These are phyloP conservation scores for Eimeria necatrix DNA, from an alignment of 169 alveolate genomes.

Conservation along the genomic window DNA sequence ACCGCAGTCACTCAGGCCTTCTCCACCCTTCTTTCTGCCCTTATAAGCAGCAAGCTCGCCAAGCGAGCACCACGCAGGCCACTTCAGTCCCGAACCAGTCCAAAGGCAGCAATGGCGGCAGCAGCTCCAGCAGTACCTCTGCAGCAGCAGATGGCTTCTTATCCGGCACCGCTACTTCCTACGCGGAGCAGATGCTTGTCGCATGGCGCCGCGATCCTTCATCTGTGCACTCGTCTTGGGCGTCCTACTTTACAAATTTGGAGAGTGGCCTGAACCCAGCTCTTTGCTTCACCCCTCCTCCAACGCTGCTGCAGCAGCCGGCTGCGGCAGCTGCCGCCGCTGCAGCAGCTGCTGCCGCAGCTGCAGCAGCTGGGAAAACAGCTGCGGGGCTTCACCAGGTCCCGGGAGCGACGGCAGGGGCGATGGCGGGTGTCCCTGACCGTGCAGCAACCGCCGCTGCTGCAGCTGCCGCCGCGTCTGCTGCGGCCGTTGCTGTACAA, in stretches of 20 bases:
- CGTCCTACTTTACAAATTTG: conserved; percentile 79
- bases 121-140: conserved; percentile 8
- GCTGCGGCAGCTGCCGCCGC: conserved; percentile 27
- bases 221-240: conserved; percentile 86
- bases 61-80: not conserved
- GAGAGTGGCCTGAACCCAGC: conserved; percentile 43
- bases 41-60: not conserved
- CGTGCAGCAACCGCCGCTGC: not conserved
- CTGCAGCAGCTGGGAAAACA: not conserved
- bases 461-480: not conserved
- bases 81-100: not conserved
- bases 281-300: conserved; percentile 60
- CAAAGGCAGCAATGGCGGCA: not conserved
- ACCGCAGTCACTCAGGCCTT: not conserved
- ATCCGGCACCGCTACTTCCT: conserved; percentile 69
- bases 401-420: not conserved
- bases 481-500: not conserved
- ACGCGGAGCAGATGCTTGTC: conserved; percentile 85
- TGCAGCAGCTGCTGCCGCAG: not conserved
- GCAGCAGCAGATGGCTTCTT: conserved; percentile 71
- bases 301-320: conserved; percentile 1
- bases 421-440: not conserved
- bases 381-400: not conserved
- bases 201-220: conserved; percentile 83
- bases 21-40: not conserved